phyloP scores from a whole-genome alignment of 2,329 filamentous ascomycete species.

The Myriosclerotinia curreyana region DNA sequence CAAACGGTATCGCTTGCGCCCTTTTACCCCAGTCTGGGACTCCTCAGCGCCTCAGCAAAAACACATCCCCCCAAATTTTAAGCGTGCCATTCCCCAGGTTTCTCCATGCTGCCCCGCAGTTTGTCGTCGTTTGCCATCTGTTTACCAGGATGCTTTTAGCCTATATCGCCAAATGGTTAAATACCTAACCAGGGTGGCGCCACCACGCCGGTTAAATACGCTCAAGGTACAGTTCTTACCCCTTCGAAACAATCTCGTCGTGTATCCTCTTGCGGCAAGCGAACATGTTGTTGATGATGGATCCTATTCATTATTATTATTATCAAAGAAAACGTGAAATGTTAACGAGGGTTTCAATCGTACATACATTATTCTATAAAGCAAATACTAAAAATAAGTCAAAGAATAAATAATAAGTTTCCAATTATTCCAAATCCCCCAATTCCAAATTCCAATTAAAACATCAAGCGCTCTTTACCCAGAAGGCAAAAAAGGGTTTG shows the following conservation, averaged over 20 bases:
- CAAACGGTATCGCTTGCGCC: background rate
- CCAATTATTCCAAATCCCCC: too few relatives aligned
- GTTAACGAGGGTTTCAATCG: slow-evolving; percentile 11
- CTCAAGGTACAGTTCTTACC: background rate
- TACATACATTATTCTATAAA: too few relatives aligned
- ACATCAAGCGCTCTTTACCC: too few relatives aligned
- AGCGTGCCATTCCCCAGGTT: slow-evolving; percentile 20
- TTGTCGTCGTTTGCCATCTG: background rate
- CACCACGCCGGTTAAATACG: too few relatives aligned
- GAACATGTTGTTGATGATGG: background rate
- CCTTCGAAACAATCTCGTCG: slow-evolving; percentile 12
- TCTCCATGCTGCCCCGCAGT: slow-evolving; percentile 5
- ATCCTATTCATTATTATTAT: background rate
- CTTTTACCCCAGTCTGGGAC: slow-evolving; percentile 8
- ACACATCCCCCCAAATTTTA: too few relatives aligned
- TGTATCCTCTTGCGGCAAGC: slow-evolving; percentile 11
- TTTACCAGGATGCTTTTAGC: slow-evolving; percentile 3
- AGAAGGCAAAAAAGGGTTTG: too few relatives aligned
- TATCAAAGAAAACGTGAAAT: background rate
- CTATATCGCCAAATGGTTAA: slow-evolving; percentile 17
- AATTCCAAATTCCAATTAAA: too few relatives aligned
- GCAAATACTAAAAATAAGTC: too few relatives aligned
- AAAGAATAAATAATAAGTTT: too few relatives aligned
- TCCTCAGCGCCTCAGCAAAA: too few relatives aligned
- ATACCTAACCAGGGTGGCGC: background rate